Conservation (phyloP, 306 rosid genomes). For the Vigna unguiculata region DNA sequence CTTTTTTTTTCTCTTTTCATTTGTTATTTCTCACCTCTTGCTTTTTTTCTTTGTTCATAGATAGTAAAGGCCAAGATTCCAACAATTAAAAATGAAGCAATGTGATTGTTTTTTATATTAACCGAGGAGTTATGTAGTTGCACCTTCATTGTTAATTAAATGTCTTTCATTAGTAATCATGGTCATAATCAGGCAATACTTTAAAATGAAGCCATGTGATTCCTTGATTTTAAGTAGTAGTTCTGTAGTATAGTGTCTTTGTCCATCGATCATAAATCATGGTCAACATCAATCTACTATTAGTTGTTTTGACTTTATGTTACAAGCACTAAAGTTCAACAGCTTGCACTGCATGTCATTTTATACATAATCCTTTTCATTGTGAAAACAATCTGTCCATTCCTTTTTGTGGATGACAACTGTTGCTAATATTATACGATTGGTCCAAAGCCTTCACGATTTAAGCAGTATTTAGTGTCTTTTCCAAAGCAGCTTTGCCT, state of each 20-base stretch:
- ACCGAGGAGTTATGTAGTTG: not conserved
- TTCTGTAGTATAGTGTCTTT: not conserved
- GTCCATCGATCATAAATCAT: slow-evolving; percentile 4
- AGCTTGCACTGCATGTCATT: slow-evolving; percentile 32
- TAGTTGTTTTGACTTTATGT: slow-evolving; percentile 23
- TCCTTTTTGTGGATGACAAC: slow-evolving; percentile 44
- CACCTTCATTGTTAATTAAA: not conserved
- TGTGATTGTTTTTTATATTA: slow-evolving; percentile 33
- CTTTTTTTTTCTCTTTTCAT: not conserved
- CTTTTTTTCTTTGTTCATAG: not conserved
- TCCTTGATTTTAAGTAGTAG: slow-evolving; percentile 8
- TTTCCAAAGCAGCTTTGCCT: slow-evolving; percentile 28
- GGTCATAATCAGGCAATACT: not conserved
- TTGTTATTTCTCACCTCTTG: not conserved
- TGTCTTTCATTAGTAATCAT: too few relatives aligned
- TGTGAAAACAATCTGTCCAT: slow-evolving; percentile 24
- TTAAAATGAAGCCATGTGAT: slow-evolving; percentile 43
- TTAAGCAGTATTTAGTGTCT: slow-evolving; percentile 12
- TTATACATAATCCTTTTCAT: slow-evolving; percentile 31
- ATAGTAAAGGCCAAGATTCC: not conserved
- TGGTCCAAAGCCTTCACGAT: slow-evolving; percentile 45
- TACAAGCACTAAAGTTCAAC: slow-evolving; percentile 12
- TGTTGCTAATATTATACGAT: slow-evolving; percentile 37
- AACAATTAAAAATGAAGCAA: slow-evolving; percentile 30
- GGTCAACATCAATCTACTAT: slow-evolving; percentile 21